Evolutionary conservation across 2,329 filamentous ascomycete species (phyloP), one percentile per base, ranked within the genome.

Genomic region (Dactylellina parvicollis): DNA sequence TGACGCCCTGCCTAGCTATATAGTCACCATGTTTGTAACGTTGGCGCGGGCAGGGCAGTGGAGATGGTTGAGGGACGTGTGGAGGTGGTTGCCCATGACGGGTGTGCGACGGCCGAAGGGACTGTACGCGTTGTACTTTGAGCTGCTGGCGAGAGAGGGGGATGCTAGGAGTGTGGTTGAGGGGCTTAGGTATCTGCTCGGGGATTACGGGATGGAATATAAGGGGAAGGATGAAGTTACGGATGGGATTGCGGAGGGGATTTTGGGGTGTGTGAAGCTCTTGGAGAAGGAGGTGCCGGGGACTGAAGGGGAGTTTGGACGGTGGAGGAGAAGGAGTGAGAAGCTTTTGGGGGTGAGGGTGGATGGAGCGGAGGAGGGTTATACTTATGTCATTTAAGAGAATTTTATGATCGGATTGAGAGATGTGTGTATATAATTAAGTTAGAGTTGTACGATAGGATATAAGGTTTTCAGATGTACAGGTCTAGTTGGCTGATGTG

Each of bases 251-350:
- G 69, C 69, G 20, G 69, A 66, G 24, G 57, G 26, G 10, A n/a
- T 73, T 18, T 30, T 73, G 20, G 60, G 59, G 8, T 69, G 74
- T 36, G 44, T 69, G 40, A 34, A 34, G 22, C 64, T 67, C 26
- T 75, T 78, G 72, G 70, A 44, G 40, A 67, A 56, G 34, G 74
- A 76, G 64, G 50, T 75, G 9, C 76, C 77, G 1, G 65, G 55
- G 2, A 74, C 76, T 14, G 57, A 47, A 9, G 38, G 67, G 40
- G 72, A 70, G 9, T 65, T 59, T 44, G 71, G 69, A 46, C 49
- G 76, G 44, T 76, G 76, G 54, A 76, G 57, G 36, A 76, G 75
- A 20, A 36, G 77, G 38, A 59, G 75, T 22, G 55, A 59, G 16
- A 18, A 65, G 16, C 42, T 77, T 28, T 56, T 75, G 24, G 67